Conservation (phyloP, 2,329 filamentous ascomycete genomes). For the Lasiodiplodia hormozganensis region DNA sequence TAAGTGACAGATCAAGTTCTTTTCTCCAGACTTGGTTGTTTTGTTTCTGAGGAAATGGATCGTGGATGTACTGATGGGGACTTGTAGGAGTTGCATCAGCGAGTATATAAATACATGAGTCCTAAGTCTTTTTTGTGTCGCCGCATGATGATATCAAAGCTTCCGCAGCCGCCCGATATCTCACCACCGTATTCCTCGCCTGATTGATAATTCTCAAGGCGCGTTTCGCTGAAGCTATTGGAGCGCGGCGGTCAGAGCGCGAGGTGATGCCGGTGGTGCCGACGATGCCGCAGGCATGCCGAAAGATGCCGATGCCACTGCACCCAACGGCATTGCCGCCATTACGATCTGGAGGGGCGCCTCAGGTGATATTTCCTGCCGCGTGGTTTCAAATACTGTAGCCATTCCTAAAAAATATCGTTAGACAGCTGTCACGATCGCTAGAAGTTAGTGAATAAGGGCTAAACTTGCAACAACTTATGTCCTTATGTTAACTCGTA, state of each 20-base stretch:
- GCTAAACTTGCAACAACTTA: no score
- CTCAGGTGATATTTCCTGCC: conserved; percentile 8
- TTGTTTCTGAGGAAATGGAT: neutral
- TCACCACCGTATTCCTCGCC: neutral
- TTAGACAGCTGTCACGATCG: no score
- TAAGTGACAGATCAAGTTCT: no score
- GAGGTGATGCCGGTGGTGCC: neutral
- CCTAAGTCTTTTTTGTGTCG: neutral
- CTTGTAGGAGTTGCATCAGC: no score
- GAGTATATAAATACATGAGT: neutral
- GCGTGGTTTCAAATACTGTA: neutral
- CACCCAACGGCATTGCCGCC: neutral
- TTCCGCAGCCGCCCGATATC: neutral
- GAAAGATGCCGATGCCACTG: conserved; percentile 1
- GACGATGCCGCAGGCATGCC: conserved; percentile 14
- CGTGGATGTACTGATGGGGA: neutral
- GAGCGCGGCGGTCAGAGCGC: neutral
- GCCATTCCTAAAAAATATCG: neutral
- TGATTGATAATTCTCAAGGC: neutral
- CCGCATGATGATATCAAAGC: neutral
- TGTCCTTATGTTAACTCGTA: no score
- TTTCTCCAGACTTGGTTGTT: neutral
- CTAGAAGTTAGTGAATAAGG: no score
- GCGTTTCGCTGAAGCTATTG: neutral
- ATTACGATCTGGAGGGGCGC: no score